Conservation (phyloP, 805 yeast genomes). For the Candida dajiaensis region DNA sequence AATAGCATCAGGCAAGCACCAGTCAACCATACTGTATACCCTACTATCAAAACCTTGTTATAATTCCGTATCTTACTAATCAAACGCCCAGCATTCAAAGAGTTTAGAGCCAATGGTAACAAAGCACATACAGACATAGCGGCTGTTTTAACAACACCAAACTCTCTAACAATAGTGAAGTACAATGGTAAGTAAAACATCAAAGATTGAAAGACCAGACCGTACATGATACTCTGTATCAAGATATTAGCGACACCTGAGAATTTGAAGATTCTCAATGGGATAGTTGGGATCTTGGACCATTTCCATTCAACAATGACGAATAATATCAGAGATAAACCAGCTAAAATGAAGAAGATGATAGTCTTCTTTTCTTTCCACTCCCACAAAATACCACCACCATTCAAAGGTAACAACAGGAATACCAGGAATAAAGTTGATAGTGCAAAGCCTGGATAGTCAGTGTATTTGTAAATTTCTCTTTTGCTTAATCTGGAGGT, state of each 20-base stretch:
- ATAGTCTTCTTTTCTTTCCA: conserved; percentile 48
- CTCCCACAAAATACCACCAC: conserved; percentile 53
- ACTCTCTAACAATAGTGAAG: conserved; percentile 15
- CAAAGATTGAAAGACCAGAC: conserved; percentile 41
- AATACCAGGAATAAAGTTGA: conserved; percentile 43
- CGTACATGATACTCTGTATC: conserved; percentile 40
- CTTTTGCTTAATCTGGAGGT: conserved; percentile 28
- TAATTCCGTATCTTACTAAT: conserved; percentile 12
- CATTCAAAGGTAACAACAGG: conserved; percentile 46
- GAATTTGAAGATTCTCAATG: conserved; percentile 37
- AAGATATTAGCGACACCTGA: conserved; percentile 30
- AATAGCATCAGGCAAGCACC: not conserved
- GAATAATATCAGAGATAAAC: conserved; percentile 34
- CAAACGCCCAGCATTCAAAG: conserved; percentile 9
- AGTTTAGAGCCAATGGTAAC: conserved; percentile 12
- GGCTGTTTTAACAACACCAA: conserved; percentile 3
- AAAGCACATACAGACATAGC: conserved; percentile 13
- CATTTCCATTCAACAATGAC: conserved; percentile 38
- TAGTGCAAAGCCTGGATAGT: conserved; percentile 45
- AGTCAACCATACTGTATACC: conserved; percentile 14
- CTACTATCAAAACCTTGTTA: conserved; percentile 12
- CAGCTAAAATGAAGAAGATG: conserved; percentile 38
- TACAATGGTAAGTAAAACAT: conserved; percentile 44
- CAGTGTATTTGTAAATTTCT: conserved; percentile 44
- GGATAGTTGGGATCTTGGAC: conserved; percentile 49